Evolutionary conservation across 306 rosid species (phyloP).

Genomic region (Lathyrus aphaca): DNA sequence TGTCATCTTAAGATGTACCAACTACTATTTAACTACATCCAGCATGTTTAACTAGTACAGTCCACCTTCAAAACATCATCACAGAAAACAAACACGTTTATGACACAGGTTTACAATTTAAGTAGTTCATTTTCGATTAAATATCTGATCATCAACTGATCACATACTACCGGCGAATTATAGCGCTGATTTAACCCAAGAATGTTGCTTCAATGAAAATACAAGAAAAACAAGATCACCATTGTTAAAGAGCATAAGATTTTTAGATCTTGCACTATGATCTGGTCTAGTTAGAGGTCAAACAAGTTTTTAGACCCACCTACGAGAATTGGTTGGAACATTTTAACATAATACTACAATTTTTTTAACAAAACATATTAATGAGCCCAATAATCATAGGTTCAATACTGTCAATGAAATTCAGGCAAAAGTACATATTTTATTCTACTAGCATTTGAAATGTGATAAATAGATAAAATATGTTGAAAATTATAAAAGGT

Average conservation of each 20-base stretch:
- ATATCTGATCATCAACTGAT: background rate
- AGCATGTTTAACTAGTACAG: background rate
- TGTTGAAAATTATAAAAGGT: constrained; percentile 14
- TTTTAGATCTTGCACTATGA: constrained; percentile 25
- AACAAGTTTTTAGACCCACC: constrained; percentile 6
- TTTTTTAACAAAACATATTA: background rate
- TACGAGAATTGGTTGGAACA: background rate
- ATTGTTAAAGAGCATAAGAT: constrained; percentile 13
- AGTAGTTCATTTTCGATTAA: background rate
- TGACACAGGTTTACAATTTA: background rate
- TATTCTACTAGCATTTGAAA: constrained; percentile 7
- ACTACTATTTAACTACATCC: background rate
- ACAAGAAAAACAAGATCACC: constrained; percentile 25
- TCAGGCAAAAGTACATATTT: constrained; percentile 23
- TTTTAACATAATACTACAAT: background rate
- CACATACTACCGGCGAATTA: constrained; percentile 2
- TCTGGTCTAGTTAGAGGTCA: constrained; percentile 6
- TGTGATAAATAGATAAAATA: constrained; percentile 6
- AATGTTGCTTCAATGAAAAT: constrained; percentile 24
- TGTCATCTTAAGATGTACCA: constrained; percentile 7
- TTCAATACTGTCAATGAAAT: background rate
- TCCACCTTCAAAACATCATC: constrained; percentile 2
- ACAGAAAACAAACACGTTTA: constrained; percentile 6
- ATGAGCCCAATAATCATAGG: constrained; percentile 15
- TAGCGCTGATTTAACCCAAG: constrained; percentile 18